These are phyloP conservation scores for Pichia thaimueangensis DNA, from an alignment of 805 yeast species.

Conservation along the genomic window DNA sequence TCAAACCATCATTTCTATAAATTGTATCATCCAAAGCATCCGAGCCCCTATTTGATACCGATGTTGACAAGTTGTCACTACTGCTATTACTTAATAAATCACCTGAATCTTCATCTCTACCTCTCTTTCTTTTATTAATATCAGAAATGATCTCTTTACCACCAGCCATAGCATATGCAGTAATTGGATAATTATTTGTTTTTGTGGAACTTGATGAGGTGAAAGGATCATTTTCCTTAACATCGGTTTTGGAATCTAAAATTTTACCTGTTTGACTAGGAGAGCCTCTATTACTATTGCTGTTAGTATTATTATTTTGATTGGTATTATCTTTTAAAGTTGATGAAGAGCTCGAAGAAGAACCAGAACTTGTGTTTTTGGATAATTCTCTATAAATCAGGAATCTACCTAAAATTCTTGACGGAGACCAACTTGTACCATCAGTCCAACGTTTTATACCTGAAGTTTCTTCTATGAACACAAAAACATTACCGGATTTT, in stretches of 20 bases:
- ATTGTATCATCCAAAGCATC: constrained; percentile 30
- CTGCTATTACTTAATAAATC: neutral
- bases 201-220: neutral
- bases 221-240: neutral
- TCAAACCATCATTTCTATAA: constrained; percentile 64
- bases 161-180: constrained; percentile 16
- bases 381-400: constrained; percentile 72
- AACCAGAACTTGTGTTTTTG: constrained; percentile 32
- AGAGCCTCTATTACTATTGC: constrained; percentile 30
- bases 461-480: constrained; percentile 74
- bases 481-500: constrained; percentile 72
- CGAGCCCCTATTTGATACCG: neutral
- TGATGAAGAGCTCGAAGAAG: too few relatives aligned
- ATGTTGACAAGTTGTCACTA: neutral
- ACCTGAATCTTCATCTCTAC: constrained; percentile 2
- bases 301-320: constrained; percentile 22
- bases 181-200: constrained; percentile 1
- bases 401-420: constrained; percentile 80
- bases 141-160: constrained; percentile 8
- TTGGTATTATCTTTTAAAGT: neutral
- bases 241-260: neutral
- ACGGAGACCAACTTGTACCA: constrained; percentile 92
- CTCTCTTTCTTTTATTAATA: neutral
- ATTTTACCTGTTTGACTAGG: neutral
- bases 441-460: constrained; percentile 96